These are phyloP conservation scores for Calonectria pseudoturangicola DNA, from an alignment of 2,329 filamentous ascomycete species.

Conservation along the genomic window DNA sequence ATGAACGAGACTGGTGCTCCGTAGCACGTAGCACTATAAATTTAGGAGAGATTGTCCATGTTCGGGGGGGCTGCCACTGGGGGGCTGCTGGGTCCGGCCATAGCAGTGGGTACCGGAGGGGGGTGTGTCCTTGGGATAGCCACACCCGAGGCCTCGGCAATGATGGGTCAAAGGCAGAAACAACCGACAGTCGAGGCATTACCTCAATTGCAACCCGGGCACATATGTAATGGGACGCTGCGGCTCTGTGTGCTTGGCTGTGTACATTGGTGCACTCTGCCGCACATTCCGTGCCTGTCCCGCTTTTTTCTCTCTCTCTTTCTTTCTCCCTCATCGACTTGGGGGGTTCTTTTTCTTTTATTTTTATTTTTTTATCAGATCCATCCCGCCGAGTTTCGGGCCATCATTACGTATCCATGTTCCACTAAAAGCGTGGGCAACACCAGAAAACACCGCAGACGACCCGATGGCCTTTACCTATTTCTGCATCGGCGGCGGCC, in stretches of 20 bases:
- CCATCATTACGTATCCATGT: constrained; percentile 31
- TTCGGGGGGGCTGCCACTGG: not conserved
- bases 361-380: constrained; percentile 34
- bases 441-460: constrained; percentile 18
- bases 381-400: constrained; percentile 31
- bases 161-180: not conserved
- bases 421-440: constrained; percentile 28
- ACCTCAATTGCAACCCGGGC: not conserved
- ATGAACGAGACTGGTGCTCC: not conserved
- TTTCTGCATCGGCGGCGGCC: constrained; percentile 25
- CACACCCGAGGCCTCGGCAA: constrained; percentile 37
- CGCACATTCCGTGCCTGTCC: not conserved
- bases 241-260: constrained; percentile 20
- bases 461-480: constrained; percentile 17
- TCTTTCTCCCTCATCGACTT: not conserved
- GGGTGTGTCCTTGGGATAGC: not conserved
- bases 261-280: not conserved
- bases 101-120: not conserved
- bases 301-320: not conserved
- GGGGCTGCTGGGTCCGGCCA: not conserved
- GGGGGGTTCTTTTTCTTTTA: not conserved
- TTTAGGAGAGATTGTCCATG: constrained; percentile 12
- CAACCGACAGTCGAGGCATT: not conserved
- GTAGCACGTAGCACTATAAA: constrained; percentile 2
- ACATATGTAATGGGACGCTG: constrained; percentile 13